These are phyloP conservation scores for Cryptosporidium viatorum DNA, from an alignment of 169 alveolate genomes.

Conservation along the genomic window DNA sequence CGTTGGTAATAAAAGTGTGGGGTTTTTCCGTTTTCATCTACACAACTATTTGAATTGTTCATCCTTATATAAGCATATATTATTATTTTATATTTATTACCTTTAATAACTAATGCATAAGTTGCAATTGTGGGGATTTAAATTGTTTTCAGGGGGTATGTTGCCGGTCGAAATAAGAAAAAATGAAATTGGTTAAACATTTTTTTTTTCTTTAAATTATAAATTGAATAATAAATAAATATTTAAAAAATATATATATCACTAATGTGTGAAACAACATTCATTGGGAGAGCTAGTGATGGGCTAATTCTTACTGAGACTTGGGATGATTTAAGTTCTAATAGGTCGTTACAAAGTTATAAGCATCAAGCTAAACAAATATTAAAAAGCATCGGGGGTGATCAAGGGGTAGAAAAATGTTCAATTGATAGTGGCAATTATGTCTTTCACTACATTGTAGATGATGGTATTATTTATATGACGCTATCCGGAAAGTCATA, in stretches of 20 bases:
- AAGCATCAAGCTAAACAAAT: slow-evolving; percentile 82
- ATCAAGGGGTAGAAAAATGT: slow-evolving; percentile 31
- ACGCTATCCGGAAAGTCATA: slow-evolving; percentile 83
- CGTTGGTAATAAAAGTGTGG: slow-evolving; percentile 70
- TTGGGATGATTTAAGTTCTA: slow-evolving; percentile 80
- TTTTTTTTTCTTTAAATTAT: background rate
- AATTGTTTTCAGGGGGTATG: slow-evolving; percentile 1
- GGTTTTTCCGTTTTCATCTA: slow-evolving; percentile 33
- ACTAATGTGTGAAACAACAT: slow-evolving; percentile 81
- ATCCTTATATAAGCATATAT: background rate
- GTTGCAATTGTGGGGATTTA: slow-evolving; percentile 39
- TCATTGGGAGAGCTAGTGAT: slow-evolving; percentile 86
- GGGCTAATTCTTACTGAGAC: slow-evolving; percentile 87
- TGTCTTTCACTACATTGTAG: slow-evolving; percentile 77
- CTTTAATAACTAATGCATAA: slow-evolving; percentile 19
- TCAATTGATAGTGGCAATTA: slow-evolving; percentile 64
- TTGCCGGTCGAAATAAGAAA: slow-evolving; percentile 41
- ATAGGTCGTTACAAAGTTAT: slow-evolving; percentile 59
- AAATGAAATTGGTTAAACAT: background rate
- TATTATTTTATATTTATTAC: background rate
- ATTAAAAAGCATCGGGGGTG: slow-evolving; percentile 71
- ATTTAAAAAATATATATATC: background rate
- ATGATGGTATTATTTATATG: slow-evolving; percentile 83
- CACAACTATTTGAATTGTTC: background rate
- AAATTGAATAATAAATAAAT: background rate